Conservation (phyloP, 371 early-diverging fungal genomes). For the Saksenaea vasiformis region DNA sequence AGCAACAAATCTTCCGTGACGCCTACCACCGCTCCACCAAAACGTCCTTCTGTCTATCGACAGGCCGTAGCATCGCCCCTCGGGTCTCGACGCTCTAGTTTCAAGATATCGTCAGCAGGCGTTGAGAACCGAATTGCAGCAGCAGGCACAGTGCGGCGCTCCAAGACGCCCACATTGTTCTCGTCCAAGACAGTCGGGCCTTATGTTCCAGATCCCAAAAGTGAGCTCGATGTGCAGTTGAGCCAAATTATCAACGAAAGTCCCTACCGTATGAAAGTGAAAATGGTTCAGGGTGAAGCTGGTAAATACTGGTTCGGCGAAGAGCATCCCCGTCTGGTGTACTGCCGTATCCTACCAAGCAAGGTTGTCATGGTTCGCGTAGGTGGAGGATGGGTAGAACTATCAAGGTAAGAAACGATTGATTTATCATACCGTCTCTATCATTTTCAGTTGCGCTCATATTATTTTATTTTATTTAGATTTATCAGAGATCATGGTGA, state of each 20-base stretch:
- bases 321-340: slow-evolving; percentile 57
- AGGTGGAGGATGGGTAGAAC: slow-evolving; percentile 80
- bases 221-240: slow-evolving; percentile 44
- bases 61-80: background rate
- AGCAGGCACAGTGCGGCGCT: background rate
- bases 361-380: slow-evolving; percentile 82
- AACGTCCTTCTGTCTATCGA: slow-evolving; percentile 5
- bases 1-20: slow-evolving; percentile 8
- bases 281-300: slow-evolving; percentile 49
- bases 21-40: slow-evolving; percentile 1
- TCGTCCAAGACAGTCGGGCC: background rate
- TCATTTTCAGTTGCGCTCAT: no score
- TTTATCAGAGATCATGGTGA: slow-evolving; percentile 10
- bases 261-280: slow-evolving; percentile 40
- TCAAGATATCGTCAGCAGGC: background rate
- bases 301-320: slow-evolving; percentile 82
- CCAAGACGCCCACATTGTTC: background rate
- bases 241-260: slow-evolving; percentile 68
- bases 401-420: slow-evolving; percentile 49
- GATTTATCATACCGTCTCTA: no score
- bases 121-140: slow-evolving; percentile 3
- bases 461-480: background rate
- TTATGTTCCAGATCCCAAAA: slow-evolving; percentile 50
- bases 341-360: slow-evolving; percentile 64
- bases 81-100: slow-evolving; percentile 4